phyloP scores from a whole-genome alignment of 257 asterid genomes.

The Solanum neorickii region DNA sequence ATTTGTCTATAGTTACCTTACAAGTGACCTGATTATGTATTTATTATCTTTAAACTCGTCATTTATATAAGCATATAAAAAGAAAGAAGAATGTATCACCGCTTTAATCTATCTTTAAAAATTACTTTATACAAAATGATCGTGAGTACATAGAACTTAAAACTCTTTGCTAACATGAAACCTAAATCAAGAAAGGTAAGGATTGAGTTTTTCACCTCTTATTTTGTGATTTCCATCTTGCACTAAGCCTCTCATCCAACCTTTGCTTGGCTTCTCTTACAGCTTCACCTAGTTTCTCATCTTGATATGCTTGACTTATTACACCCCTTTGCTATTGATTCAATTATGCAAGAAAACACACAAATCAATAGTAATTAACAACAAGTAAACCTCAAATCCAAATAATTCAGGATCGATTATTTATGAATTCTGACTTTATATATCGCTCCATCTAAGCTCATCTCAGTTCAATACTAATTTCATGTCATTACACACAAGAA shows the following conservation, averaged over 20 bases:
- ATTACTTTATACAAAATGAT: not conserved
- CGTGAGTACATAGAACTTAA: not conserved
- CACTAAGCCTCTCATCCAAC: constrained; percentile 44
- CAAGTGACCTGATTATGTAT: not conserved
- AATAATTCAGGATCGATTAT: not conserved
- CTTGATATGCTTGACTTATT: constrained; percentile 5
- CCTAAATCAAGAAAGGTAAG: not conserved
- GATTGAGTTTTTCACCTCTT: constrained; percentile 9
- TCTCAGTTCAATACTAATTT: not conserved
- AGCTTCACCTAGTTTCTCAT: constrained; percentile 18
- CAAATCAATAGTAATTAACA: not conserved
- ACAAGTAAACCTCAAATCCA: not conserved
- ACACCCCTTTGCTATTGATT: constrained; percentile 19
- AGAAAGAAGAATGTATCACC: not conserved
- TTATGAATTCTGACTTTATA: not conserved
- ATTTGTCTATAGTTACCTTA: not conserved
- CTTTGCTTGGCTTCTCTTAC: constrained; percentile 49
- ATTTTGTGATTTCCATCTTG: constrained; percentile 18
- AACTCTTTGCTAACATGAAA: not conserved
- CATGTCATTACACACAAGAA: not conserved
- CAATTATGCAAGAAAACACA: not conserved
- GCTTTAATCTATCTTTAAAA: not conserved
- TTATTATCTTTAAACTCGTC: not conserved
- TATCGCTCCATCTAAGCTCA: not conserved
- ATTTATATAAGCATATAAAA: not conserved